Base-by-base conservation (phyloP, 176 grass and related monocot species). In the Calamus simplicifolius region DNA sequence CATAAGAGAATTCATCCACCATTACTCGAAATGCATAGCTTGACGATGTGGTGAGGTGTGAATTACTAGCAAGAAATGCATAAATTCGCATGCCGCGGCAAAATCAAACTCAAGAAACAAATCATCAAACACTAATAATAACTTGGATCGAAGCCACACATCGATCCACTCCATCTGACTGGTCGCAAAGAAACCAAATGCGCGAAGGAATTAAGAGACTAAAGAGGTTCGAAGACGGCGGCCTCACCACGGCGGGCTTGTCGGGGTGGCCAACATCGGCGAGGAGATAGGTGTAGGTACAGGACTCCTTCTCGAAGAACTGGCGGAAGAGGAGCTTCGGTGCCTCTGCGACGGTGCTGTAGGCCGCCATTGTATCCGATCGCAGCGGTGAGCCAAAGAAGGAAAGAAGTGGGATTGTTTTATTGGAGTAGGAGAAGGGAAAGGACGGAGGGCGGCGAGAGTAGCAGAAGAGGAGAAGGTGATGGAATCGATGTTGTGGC, bases 231-330 rank as follows among this genome's bases (percentile, higher is more conserved):
- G 35, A 43, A 43, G 35, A 43, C 35, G 16, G 23, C 1, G 4
- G 17, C 73, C 73, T 84, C 75, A 97, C 93, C 87, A 97, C 79
- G 25, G 93, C 93, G 18, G 87, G 87, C 52, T 80, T 97, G 19
- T 88, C n/a, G 84, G 18, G 87, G 78, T 85, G 84, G 29, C 58
- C 53, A 16, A 91, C 48, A 73, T 97, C 93, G 31, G 93, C 93
- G 69, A 97, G 82, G 61, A 97, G 87, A 68, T 97, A 97, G 49
- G 93, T 97, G 69, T 97, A 97, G 2, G 93, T 97, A 61, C 51
- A 75, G 58, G 87, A 91, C 74, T 92, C 93, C 78, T 91, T 80
- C 87, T 97, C 93, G 75, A 97, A 97, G 26, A 97, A 73, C 68
- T 97, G 93, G 64, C 93, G 75, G 51, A 97, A 78, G 19, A 97